A percentile compares a stretch with the other conserved stretches of the same genome.
Conservation (phyloP, 495 filamentous ascomycete genomes). For the Usnea hakonensis region DNA sequence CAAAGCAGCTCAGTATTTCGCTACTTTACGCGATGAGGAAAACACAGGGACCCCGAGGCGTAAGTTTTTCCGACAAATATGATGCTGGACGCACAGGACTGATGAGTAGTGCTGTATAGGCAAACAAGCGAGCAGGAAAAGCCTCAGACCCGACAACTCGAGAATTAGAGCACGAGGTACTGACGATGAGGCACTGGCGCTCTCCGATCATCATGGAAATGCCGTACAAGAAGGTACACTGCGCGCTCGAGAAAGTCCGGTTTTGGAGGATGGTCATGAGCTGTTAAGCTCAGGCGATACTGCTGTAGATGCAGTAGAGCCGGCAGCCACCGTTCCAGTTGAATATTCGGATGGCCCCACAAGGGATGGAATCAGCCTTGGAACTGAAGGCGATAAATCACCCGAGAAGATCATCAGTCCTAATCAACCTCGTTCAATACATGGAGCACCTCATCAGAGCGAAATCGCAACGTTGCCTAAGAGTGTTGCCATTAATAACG, state of each 20-base stretch:
- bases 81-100: neutral
- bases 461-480: neutral
- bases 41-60: slow-evolving; percentile 29
- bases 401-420: neutral
- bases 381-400: neutral
- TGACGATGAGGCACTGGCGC: too few relatives aligned
- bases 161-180: neutral
- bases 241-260: slow-evolving; percentile 7
- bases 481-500: neutral
- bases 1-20: slow-evolving; percentile 22
- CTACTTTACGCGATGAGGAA: slow-evolving; percentile 19
- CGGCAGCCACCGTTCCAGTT: neutral
- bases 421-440: neutral
- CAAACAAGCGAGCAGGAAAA: slow-evolving; percentile 27
- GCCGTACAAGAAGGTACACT: slow-evolving; percentile 1
- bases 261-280: slow-evolving; percentile 2
- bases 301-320: neutral
- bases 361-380: neutral
- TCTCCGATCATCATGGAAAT: neutral
- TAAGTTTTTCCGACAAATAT: slow-evolving; percentile 24
- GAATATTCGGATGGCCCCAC: neutral
- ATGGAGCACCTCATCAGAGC: neutral
- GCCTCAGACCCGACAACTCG: slow-evolving; percentile 9
- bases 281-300: neutral
- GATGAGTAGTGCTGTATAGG: slow-evolving; percentile 24